Evolutionary conservation across 2,329 filamentous ascomycete genomes (phyloP).

Genomic region (Epicoccum nigrum): DNA sequence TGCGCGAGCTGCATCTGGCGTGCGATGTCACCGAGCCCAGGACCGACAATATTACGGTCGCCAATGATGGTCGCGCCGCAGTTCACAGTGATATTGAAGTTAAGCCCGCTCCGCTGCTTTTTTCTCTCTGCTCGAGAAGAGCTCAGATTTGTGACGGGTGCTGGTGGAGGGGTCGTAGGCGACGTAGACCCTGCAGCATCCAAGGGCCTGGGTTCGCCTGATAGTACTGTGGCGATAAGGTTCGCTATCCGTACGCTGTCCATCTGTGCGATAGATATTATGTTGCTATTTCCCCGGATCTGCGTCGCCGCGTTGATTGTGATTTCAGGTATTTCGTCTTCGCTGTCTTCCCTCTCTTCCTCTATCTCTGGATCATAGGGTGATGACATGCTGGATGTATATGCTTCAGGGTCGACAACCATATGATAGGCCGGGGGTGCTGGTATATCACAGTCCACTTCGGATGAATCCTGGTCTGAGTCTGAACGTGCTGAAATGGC

Average conservation of each 20-base stretch:
- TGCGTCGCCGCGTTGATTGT: conserved; percentile 45
- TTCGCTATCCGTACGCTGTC: conserved; percentile 38
- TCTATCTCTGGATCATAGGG: conserved; percentile 29
- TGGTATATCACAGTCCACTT: conserved; percentile 22
- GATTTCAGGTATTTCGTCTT: conserved; percentile 36
- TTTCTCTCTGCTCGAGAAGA: conserved; percentile 12
- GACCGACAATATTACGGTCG: conserved; percentile 45
- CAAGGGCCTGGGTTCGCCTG: conserved; percentile 17
- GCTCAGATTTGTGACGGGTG: conserved; percentile 6
- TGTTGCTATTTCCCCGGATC: conserved; percentile 43
- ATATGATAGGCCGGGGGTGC: conserved; percentile 41
- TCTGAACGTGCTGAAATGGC: conserved; percentile 11
- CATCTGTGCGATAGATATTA: conserved; percentile 42
- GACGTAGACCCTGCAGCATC: background rate
- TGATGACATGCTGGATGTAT: conserved; percentile 27
- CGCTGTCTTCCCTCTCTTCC: conserved; percentile 21
- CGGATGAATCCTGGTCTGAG: background rate
- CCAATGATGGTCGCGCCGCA: conserved; percentile 45
- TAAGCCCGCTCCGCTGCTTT: conserved; percentile 20
- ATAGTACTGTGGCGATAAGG: conserved; percentile 31
- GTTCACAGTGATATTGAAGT: conserved; percentile 42
- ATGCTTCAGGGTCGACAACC: conserved; percentile 30
- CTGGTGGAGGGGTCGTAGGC: conserved; percentile 8
- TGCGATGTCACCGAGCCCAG: conserved; percentile 42
- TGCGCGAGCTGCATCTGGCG: conserved; percentile 41